These are phyloP conservation scores for Kodamaea ohmeri DNA, from an alignment of 1,139 yeast genomes.

Conservation along the genomic window DNA sequence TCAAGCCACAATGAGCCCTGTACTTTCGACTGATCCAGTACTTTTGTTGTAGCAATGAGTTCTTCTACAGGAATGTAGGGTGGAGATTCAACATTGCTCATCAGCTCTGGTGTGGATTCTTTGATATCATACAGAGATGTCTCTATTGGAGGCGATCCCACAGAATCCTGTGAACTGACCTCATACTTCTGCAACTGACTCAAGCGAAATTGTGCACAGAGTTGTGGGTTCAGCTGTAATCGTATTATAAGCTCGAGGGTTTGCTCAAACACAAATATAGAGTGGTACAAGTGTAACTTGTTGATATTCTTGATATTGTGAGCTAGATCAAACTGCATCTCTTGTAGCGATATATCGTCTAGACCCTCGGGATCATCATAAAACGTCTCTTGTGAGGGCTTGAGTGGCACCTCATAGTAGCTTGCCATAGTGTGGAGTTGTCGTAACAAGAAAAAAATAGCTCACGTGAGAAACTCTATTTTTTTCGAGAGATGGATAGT, in stretches of 20 bases:
- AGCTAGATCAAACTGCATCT: constrained; percentile 33
- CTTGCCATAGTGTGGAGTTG: constrained; percentile 1
- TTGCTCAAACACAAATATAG: constrained; percentile 31
- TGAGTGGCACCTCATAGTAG: constrained; percentile 38
- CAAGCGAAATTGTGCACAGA: constrained; percentile 26
- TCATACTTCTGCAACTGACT: constrained; percentile 26
- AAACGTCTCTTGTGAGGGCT: constrained; percentile 40
- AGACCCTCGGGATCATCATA: constrained; percentile 40
- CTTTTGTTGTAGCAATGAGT: constrained; percentile 18
- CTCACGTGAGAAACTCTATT: too few species aligned
- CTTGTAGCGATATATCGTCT: constrained; percentile 37
- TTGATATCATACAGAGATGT: not conserved
- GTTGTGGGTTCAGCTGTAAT: constrained; percentile 27
- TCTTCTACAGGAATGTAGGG: constrained; percentile 27
- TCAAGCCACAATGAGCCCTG: constrained; percentile 1
- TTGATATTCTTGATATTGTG: constrained; percentile 33
- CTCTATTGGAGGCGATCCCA: not conserved
- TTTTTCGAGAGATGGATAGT: too few species aligned
- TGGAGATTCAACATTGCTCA: constrained; percentile 9
- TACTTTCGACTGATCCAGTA: constrained; percentile 13
- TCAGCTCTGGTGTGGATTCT: constrained; percentile 7
- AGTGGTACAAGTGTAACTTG: constrained; percentile 37
- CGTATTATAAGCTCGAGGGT: constrained; percentile 35
- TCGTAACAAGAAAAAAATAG: not conserved
- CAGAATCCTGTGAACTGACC: not conserved